Evolutionary conservation across 805 yeast species (phyloP).

Genomic region (Yamadazyma sp.): DNA sequence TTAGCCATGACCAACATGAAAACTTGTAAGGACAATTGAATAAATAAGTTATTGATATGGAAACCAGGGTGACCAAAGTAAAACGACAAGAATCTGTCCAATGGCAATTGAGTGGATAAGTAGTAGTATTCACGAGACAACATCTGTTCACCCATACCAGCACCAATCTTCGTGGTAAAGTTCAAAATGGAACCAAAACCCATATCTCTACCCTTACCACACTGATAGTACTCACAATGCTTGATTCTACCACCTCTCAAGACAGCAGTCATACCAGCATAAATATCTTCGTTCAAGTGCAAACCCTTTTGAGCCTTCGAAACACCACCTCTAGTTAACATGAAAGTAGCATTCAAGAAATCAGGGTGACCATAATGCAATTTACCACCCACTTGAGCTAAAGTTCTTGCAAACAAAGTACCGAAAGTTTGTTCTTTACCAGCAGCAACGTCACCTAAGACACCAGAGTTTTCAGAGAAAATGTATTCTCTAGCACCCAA

Average conservation of each 20-base stretch:
- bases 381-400: constrained; percentile 81
- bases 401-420: constrained; percentile 76
- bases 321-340: constrained; percentile 86
- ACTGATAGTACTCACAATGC: constrained; percentile 80
- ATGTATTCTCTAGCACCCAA: constrained; percentile 83
- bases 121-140: constrained; percentile 79
- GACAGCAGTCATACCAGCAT: constrained; percentile 81
- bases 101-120: constrained; percentile 71
- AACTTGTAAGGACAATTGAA: constrained; percentile 57
- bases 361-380: constrained; percentile 89
- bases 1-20: constrained; percentile 63
- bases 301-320: constrained; percentile 83
- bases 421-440: constrained; percentile 90
- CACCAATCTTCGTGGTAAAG: constrained; percentile 82
- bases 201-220: constrained; percentile 85
- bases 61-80: constrained; percentile 87
- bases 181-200: constrained; percentile 82
- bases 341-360: constrained; percentile 68
- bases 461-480: constrained; percentile 79
- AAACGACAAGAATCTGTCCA: constrained; percentile 76
- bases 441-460: constrained; percentile 83
- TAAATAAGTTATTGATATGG: constrained; percentile 75
- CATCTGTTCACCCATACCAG: constrained; percentile 90
- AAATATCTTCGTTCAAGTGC: constrained; percentile 82
- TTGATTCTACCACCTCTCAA: constrained; percentile 81